phyloP scores from a whole-genome alignment of 2,329 filamentous ascomycete genomes.

The Colletotrichum godetiae region DNA sequence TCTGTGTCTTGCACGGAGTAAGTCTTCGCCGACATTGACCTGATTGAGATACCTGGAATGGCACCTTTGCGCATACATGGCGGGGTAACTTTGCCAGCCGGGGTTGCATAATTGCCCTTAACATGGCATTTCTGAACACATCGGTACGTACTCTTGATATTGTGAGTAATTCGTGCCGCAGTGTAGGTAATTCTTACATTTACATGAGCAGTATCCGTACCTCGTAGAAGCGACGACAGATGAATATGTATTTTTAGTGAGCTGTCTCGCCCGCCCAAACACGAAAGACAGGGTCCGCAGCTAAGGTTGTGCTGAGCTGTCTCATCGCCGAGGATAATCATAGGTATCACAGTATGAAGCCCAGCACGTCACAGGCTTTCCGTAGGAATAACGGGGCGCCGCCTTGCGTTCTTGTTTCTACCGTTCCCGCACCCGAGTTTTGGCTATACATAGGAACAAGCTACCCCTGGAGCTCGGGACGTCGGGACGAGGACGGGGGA shows the following conservation, averaged over 20 bases:
- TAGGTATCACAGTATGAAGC: not conserved
- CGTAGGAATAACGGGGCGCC: not conserved
- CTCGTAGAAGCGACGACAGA: not conserved
- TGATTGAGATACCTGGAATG: not conserved
- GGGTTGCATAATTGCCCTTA: not conserved
- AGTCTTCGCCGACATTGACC: slow-evolving; percentile 19
- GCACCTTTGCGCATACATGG: slow-evolving; percentile 4
- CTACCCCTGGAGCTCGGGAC: slow-evolving; percentile 34
- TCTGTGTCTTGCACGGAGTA: not conserved
- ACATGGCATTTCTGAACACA: not conserved
- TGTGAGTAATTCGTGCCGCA: not conserved
- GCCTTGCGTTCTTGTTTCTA: slow-evolving; percentile 16
- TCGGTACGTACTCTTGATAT: not conserved
- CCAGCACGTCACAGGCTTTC: slow-evolving; percentile 8
- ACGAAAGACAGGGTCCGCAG: not conserved
- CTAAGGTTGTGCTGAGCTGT: not conserved
- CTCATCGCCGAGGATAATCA: slow-evolving; percentile 3
- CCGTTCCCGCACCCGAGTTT: slow-evolving; percentile 28
- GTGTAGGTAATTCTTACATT: slow-evolving; percentile 7
- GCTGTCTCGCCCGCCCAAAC: not conserved
- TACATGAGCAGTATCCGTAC: not conserved
- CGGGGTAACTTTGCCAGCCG: slow-evolving; percentile 3
- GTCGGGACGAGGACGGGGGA: not conserved
- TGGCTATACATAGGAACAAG: slow-evolving; percentile 32
- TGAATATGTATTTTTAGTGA: not conserved